phyloP scores from a whole-genome alignment of 2,329 filamentous ascomycete species.

The Truncatella angustata region DNA sequence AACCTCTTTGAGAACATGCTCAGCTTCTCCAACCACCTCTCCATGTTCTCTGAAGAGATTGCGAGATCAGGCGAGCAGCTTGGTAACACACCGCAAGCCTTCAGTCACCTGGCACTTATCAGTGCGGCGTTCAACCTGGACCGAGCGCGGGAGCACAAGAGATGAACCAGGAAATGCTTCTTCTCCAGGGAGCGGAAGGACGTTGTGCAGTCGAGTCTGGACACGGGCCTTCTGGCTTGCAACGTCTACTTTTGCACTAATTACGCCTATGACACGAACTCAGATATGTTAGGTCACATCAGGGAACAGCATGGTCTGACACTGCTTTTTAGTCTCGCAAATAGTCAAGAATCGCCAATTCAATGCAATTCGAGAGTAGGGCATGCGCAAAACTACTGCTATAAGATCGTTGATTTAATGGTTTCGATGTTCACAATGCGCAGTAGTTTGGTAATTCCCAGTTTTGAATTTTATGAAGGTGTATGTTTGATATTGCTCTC shows the following conservation, averaged over 20 bases:
- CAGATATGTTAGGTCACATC: too few species aligned
- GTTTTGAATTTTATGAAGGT: too few species aligned
- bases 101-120: constrained; percentile 73
- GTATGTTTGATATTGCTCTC: too few species aligned
- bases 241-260: not conserved
- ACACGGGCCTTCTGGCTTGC: not conserved
- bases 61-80: constrained; percentile 72
- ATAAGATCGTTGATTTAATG: too few species aligned
- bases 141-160: constrained; percentile 38
- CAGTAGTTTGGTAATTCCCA: too few species aligned
- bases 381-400: too few species aligned
- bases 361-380: too few species aligned
- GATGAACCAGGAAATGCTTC: not conserved
- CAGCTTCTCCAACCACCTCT: constrained; percentile 71
- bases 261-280: not conserved
- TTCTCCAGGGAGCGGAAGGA: not conserved
- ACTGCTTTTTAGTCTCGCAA: too few species aligned
- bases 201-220: too few species aligned
- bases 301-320: too few species aligned
- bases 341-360: too few species aligned
- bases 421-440: too few species aligned
- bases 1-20: constrained; percentile 78
- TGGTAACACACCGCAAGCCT: constrained; percentile 77
- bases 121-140: constrained; percentile 77
- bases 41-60: constrained; percentile 80